Evolutionary conservation across 305 asterid species (phyloP).

Genomic region (Fraxinus albicans): DNA sequence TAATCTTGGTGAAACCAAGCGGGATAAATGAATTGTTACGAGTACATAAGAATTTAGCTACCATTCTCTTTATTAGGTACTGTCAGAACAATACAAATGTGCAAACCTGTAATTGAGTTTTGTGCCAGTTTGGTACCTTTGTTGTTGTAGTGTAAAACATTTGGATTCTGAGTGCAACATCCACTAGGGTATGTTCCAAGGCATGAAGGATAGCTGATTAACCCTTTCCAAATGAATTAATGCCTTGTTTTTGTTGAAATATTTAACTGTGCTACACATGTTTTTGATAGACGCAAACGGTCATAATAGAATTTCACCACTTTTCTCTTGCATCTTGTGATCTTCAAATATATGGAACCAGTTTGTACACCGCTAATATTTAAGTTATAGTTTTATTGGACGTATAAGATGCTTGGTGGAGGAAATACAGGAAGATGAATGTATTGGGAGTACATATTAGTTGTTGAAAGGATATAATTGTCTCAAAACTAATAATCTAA

Average conservation of each 20-base stretch:
- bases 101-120: not conserved
- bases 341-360: not conserved
- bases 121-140: not conserved
- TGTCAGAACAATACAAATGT: slow-evolving; percentile 5
- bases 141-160: not conserved
- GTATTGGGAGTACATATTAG: not conserved
- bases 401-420: slow-evolving; percentile 4
- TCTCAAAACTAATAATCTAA: slow-evolving; percentile 8
- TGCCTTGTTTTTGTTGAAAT: not conserved
- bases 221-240: not conserved
- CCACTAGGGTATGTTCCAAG: slow-evolving; percentile 4
- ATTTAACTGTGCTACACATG: not conserved
- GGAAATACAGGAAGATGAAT: not conserved
- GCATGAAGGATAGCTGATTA: not conserved
- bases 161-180: not conserved
- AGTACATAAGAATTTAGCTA: not conserved
- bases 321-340: slow-evolving; percentile 1
- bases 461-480: not conserved
- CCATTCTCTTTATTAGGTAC: slow-evolving; percentile 5
- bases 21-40: not conserved
- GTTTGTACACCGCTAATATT: not conserved
- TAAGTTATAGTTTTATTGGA: slow-evolving; percentile 4
- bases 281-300: slow-evolving; percentile 1
- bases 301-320: not conserved
- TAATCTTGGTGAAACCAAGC: not conserved